These are phyloP conservation scores for Didymella glomerata DNA, from an alignment of 2,329 filamentous ascomycete species.

Conservation along the genomic window DNA sequence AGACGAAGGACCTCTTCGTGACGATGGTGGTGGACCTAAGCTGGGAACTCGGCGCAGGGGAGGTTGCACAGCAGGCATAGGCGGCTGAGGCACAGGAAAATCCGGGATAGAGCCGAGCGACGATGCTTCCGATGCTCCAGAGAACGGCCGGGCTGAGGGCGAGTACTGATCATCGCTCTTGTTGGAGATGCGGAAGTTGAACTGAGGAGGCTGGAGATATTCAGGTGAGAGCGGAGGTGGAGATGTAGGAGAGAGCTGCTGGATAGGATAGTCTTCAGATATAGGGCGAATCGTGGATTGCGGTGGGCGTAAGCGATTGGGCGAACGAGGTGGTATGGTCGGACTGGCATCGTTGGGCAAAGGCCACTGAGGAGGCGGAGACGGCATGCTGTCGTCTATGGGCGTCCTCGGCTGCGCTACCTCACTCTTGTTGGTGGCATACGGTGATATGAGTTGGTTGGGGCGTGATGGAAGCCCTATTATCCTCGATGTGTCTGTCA, in stretches of 20 bases:
- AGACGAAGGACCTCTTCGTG: constrained; percentile 57
- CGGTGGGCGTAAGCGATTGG: constrained; percentile 51
- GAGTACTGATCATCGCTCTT: constrained; percentile 48
- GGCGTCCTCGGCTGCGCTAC: constrained; percentile 28
- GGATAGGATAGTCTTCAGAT: constrained; percentile 46
- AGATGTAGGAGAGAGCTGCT: constrained; percentile 39
- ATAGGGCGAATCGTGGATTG: constrained; percentile 54
- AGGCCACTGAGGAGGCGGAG: constrained; percentile 58
- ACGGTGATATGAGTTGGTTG: constrained; percentile 45
- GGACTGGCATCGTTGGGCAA: constrained; percentile 50
- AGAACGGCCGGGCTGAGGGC: constrained; percentile 48
- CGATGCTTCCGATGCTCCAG: constrained; percentile 50
- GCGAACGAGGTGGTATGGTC: constrained; percentile 32
- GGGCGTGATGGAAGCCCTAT: constrained; percentile 48
- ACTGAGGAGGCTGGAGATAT: constrained; percentile 34
- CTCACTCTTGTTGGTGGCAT: constrained; percentile 25
- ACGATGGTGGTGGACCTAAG: constrained; percentile 59
- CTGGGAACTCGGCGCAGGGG: constrained; percentile 51
- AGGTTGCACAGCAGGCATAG: constrained; percentile 46
- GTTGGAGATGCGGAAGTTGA: constrained; percentile 37
- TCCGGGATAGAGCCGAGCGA: constrained; percentile 54
- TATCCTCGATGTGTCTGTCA: constrained; percentile 45
- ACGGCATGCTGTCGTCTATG: constrained; percentile 26
- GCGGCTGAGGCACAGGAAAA: constrained; percentile 51
- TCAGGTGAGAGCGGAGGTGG: constrained; percentile 32